Base-by-base conservation (phyloP, 2,329 filamentous ascomycete genomes). In the Curvularia eragrostidis region DNA sequence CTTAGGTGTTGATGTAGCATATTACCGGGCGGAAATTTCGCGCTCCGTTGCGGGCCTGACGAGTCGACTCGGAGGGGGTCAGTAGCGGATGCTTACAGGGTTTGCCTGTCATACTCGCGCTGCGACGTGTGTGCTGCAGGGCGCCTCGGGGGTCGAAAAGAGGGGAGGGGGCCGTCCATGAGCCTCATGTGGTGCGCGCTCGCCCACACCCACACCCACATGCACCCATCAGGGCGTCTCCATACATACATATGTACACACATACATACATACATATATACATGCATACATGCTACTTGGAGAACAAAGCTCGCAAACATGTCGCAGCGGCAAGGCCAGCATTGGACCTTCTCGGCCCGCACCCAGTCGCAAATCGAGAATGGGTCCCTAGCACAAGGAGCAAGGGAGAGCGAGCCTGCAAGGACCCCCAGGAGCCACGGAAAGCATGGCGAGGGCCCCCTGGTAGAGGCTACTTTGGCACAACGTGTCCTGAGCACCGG, bases 301-400 rank as follows among this genome's bases (percentile, higher is more conserved):
- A 51, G 52, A 48, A 34, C 21, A 59, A 46, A 60, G 9, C 49
- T 55, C 43, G 49, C 41, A 39, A 28, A 32, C 30, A 56, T 49
- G 46, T 54, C 43, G 44, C 36, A 44, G 43, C 47, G 56, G 56
- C 59, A 48, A 49, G 62, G 64, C 48, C 63, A 61, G 65, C 61
- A 64, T 62, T 63, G 67, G 66, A 64, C 61, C 65, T 68, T 56
- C 65, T 71, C 71, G 72, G 70, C 52, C 71, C 73, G 71, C 61
- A 70, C 72, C 72, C 73, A 75, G 70, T 70, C 67, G 71, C 67
- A 73, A 68, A 74, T 74, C 72, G 67, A 73, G 63, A 61, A 69
- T 61, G 65, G 66, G 66, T 49, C 65, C 63, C 32, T 19, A 38
- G 44, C 28, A 21, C 28, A 23, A 23, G 44, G 51, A 54, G 47